phyloP scores from a whole-genome alignment of 805 yeast species.

The Jamesozyma hellenica region DNA sequence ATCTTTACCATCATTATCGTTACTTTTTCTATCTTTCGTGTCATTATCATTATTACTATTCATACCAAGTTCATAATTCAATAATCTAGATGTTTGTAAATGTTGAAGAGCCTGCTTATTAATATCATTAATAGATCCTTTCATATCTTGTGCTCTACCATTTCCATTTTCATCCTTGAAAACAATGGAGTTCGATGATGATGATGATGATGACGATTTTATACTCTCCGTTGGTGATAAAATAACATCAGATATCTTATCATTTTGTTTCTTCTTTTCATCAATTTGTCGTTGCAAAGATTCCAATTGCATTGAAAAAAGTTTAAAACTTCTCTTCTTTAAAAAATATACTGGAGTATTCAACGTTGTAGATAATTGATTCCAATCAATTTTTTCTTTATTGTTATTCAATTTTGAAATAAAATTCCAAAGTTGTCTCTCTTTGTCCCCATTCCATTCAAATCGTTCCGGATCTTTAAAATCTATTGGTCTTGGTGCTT shows the following conservation, averaged over 20 bases:
- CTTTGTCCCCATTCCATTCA: slow-evolving; percentile 26
- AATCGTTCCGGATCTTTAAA: slow-evolving; percentile 33
- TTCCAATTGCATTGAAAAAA: slow-evolving; percentile 21
- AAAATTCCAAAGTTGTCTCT: slow-evolving; percentile 25
- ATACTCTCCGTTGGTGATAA: not conserved
- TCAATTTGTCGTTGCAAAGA: slow-evolving; percentile 20
- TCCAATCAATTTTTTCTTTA: slow-evolving; percentile 24
- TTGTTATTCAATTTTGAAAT: slow-evolving; percentile 18
- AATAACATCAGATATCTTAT: not conserved
- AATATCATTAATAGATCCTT: not conserved
- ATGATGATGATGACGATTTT: not conserved
- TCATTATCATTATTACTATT: too few relatives aligned
- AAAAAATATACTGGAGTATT: slow-evolving; percentile 28
- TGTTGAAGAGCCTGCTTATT: slow-evolving; percentile 11
- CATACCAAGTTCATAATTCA: slow-evolving; percentile 13
- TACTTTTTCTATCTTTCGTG: too few relatives aligned
- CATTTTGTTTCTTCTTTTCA: slow-evolving; percentile 3
- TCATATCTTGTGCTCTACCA: not conserved
- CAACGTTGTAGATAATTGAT: slow-evolving; percentile 27
- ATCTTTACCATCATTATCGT: not conserved
- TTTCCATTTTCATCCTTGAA: not conserved
- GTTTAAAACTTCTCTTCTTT: slow-evolving; percentile 22
- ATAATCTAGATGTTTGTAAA: slow-evolving; percentile 20
- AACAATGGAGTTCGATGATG: too few relatives aligned
- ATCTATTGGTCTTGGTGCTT: slow-evolving; percentile 33